phyloP scores from a whole-genome alignment of 768 basidiomycete species.

The Phylloporus arenicola region DNA sequence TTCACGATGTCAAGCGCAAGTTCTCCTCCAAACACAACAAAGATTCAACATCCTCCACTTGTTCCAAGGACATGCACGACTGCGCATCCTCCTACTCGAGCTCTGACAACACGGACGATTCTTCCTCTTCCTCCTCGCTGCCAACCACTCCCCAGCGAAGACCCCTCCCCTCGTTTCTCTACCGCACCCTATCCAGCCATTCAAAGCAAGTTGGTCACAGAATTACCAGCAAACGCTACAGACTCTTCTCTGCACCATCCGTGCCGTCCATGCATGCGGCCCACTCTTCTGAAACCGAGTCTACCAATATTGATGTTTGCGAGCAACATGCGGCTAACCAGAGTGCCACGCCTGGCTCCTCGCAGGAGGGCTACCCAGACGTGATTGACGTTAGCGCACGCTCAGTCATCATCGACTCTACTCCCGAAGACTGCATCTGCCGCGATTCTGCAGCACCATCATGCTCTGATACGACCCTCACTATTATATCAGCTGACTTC shows the following conservation, averaged over 20 bases:
- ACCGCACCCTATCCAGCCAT: slow-evolving; percentile 8
- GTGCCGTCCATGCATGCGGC: slow-evolving; percentile 1
- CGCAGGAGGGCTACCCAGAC: slow-evolving; percentile 4
- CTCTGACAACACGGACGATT: slow-evolving; percentile 7
- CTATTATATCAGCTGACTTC: neutral
- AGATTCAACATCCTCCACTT: slow-evolving; percentile 9
- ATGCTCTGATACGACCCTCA: slow-evolving; percentile 19
- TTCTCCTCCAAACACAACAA: slow-evolving; percentile 25
- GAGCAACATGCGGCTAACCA: neutral
- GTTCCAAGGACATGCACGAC: slow-evolving; percentile 8
- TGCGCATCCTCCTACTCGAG: slow-evolving; percentile 10
- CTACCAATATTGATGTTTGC: neutral
- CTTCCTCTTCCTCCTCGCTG: slow-evolving; percentile 10
- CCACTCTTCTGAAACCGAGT: neutral
- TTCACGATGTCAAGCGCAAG: slow-evolving; percentile 30
- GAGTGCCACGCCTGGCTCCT: neutral
- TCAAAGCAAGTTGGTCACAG: slow-evolving; percentile 6
- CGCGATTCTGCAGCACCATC: slow-evolving; percentile 4
- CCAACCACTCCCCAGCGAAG: slow-evolving; percentile 1
- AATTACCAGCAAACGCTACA: slow-evolving; percentile 7
- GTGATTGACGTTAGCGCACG: slow-evolving; percentile 22
- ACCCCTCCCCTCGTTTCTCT: slow-evolving; percentile 13
- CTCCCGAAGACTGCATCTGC: neutral
- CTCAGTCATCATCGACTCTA: neutral
- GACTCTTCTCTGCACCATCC: slow-evolving; percentile 15